phyloP scores from a whole-genome alignment of 208 protist genomes.

The Porcisia hertigi region DNA sequence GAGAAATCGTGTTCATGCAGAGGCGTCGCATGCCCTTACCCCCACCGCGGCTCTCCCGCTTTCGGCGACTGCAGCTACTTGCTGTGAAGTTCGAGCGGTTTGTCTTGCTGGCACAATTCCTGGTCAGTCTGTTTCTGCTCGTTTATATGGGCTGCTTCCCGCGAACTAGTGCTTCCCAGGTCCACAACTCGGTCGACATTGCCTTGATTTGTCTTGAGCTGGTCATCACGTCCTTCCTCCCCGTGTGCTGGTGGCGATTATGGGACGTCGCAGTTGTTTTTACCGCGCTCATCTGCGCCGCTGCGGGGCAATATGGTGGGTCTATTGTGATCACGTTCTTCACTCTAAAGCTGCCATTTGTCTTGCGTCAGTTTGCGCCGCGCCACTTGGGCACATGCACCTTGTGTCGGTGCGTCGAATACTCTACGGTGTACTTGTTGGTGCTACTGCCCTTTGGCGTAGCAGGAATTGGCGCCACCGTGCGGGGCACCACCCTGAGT shows the following conservation, averaged over 20 bases:
- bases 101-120: conserved; percentile 49
- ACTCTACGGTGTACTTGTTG: conserved; percentile 52
- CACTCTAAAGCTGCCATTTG: conserved; percentile 59
- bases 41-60: conserved; percentile 10
- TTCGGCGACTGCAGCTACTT: conserved; percentile 26
- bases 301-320: conserved; percentile 39
- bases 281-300: conserved; percentile 47
- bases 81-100: conserved; percentile 17
- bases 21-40: conserved; percentile 16
- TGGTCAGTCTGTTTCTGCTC: conserved; percentile 52
- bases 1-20: conserved; percentile 48
- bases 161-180: conserved; percentile 20
- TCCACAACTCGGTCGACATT: conserved; percentile 56
- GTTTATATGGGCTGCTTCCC: conserved; percentile 63
- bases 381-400: conserved; percentile 63
- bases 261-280: conserved; percentile 50
- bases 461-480: conserved; percentile 53
- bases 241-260: conserved; percentile 41
- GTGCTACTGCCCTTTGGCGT: conserved; percentile 56
- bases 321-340: conserved; percentile 58
- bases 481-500: conserved; percentile 41
- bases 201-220: conserved; percentile 50
- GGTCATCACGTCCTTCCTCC: conserved; percentile 36
- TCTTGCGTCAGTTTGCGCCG: conserved; percentile 47
- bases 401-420: conserved; percentile 64